These are phyloP conservation scores for Strobilomyces dryophilus DNA, from an alignment of 768 basidiomycete species.

Conservation along the genomic window DNA sequence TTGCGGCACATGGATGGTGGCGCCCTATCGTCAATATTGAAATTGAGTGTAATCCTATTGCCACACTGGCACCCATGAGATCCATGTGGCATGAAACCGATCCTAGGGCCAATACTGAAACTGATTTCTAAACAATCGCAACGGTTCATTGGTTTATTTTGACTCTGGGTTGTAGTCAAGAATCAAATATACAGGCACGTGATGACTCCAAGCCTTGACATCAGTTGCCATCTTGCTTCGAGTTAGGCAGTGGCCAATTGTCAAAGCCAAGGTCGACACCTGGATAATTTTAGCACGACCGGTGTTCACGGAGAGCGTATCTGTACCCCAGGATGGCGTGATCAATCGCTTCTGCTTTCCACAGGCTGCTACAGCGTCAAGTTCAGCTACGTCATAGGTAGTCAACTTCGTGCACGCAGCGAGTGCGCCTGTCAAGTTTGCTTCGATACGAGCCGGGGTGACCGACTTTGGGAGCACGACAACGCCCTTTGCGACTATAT, in stretches of 20 bases:
- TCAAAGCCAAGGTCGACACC: slow-evolving; percentile 68
- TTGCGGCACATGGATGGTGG: not conserved
- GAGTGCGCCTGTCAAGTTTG: slow-evolving; percentile 52
- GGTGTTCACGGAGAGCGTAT: not conserved
- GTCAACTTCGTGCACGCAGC: slow-evolving; percentile 44
- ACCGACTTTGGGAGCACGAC: slow-evolving; percentile 77
- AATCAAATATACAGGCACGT: not conserved
- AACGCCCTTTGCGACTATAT: slow-evolving; percentile 56
- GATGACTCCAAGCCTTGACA: not conserved
- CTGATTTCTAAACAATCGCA: not conserved
- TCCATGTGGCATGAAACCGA: not conserved
- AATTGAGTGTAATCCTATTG: not conserved
- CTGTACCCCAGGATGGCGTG: slow-evolving; percentile 65
- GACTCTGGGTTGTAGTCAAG: not conserved
- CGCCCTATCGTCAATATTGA: not conserved
- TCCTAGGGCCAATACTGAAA: not conserved
- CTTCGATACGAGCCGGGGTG: slow-evolving; percentile 59
- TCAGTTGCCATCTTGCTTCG: not conserved
- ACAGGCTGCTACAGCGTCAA: slow-evolving; percentile 52
- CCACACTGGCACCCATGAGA: slow-evolving; percentile 3
- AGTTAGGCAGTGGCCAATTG: slow-evolving; percentile 42
- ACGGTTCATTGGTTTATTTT: not conserved
- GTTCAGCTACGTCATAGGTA: slow-evolving; percentile 46
- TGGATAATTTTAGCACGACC: slow-evolving; percentile 24
- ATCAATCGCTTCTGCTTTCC: slow-evolving; percentile 71